Percentiles rank a stretch among this genome's conserved stretches.
These are phyloP conservation scores for Alloteropsis angusta DNA, from an alignment of 202 grass and related monocot genomes.

Conservation along the genomic window DNA sequence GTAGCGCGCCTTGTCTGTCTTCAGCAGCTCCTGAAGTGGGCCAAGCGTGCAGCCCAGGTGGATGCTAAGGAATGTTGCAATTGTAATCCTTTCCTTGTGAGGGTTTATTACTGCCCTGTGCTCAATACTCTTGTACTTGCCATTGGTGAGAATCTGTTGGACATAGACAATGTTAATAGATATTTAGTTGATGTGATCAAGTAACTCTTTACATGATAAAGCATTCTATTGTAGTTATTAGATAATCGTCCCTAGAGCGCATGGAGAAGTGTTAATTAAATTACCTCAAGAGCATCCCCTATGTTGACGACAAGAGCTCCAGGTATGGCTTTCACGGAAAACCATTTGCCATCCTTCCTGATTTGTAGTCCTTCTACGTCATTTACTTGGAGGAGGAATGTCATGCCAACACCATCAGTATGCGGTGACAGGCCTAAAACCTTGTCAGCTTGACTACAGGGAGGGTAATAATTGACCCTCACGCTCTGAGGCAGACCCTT, in stretches of 20 bases:
- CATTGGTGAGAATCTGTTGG: constrained; percentile 38
- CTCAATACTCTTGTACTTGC: constrained; percentile 53
- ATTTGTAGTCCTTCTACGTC: constrained; percentile 50
- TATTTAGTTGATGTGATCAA: background rate
- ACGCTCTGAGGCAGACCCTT: constrained; percentile 26
- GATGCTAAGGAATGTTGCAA: constrained; percentile 24
- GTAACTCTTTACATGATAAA: background rate
- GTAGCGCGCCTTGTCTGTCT: constrained; percentile 8
- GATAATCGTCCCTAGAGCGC: background rate
- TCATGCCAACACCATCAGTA: constrained; percentile 30
- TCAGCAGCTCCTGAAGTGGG: constrained; percentile 38
- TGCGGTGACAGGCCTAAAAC: constrained; percentile 50
- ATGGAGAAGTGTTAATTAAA: background rate
- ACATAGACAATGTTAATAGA: background rate
- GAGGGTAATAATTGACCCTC: constrained; percentile 55
- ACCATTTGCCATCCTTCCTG: constrained; percentile 39
- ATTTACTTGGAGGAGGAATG: constrained; percentile 46
- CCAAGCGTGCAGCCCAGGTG: constrained; percentile 2
- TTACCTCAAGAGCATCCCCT: constrained; percentile 49
- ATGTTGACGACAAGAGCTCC: constrained; percentile 45
- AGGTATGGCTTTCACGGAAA: constrained; percentile 15
- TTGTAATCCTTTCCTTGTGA: constrained; percentile 33
- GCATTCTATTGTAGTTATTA: background rate
- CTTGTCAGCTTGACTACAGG: constrained; percentile 32
- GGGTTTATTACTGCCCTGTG: constrained; percentile 42